phyloP scores from a whole-genome alignment of 805 yeast genomes.

The Metschnikowia santaceciliae region DNA sequence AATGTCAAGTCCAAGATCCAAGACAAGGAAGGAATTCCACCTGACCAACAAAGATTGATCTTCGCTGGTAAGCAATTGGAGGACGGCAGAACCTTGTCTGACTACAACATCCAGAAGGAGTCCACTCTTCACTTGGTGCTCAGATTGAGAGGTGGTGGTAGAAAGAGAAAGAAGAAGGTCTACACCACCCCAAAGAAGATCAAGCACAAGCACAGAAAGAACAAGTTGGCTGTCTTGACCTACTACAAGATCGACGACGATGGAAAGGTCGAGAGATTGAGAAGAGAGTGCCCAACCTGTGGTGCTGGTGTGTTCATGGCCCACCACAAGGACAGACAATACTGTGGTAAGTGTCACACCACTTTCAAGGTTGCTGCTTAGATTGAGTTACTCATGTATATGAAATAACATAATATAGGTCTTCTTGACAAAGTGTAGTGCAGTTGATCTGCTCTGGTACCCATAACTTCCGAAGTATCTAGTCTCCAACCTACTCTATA shows the following conservation, averaged over 20 bases:
- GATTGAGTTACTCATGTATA: slow-evolving; percentile 9
- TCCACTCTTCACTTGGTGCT: slow-evolving; percentile 94
- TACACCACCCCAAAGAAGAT: slow-evolving; percentile 99
- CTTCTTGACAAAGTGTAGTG: not conserved
- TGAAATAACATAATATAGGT: slow-evolving; percentile 8
- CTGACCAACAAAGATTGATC: slow-evolving; percentile 99
- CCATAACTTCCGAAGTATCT: too few species aligned
- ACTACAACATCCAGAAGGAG: slow-evolving; percentile 99
- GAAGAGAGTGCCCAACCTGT: slow-evolving; percentile 96
- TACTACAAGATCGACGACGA: slow-evolving; percentile 99
- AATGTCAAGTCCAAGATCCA: slow-evolving; percentile 97
- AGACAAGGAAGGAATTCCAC: slow-evolving; percentile 99
- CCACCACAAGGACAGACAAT: slow-evolving; percentile 96
- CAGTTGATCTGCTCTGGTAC: too few species aligned
- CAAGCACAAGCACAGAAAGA: slow-evolving; percentile 99
- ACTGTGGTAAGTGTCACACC: slow-evolving; percentile 99
- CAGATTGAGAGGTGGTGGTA: slow-evolving; percentile 88
- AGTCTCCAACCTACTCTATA: too few species aligned
- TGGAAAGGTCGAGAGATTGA: slow-evolving; percentile 97
- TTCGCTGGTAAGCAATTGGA: slow-evolving; percentile 99
- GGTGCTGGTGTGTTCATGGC: slow-evolving; percentile 99
- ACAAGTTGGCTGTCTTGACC: slow-evolving; percentile 97
- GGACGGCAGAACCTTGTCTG: slow-evolving; percentile 98
- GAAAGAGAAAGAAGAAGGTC: slow-evolving; percentile 99
- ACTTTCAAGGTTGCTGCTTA: slow-evolving; percentile 58